Conservation (phyloP, 2,329 filamentous ascomycete genomes). For the Apiospora malaysiana region DNA sequence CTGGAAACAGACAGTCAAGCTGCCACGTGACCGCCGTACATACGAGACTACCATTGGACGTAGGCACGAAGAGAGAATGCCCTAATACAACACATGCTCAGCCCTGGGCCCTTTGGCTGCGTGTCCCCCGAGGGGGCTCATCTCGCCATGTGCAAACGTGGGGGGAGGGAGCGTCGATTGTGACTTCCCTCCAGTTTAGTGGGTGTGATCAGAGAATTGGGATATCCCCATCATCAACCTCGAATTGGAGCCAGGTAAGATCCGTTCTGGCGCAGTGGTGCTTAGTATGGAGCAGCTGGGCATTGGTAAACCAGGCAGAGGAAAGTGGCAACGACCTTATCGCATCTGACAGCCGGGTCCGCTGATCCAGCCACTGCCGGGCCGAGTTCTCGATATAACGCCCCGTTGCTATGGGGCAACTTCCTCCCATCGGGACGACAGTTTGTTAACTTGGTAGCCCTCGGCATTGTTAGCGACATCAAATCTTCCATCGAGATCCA, state of each 20-base stretch:
- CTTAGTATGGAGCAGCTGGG: not conserved
- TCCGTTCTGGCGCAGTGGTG: not conserved
- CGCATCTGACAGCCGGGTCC: not conserved
- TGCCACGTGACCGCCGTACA: not conserved
- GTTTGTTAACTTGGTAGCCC: not conserved
- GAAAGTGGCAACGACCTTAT: not conserved
- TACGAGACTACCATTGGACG: not conserved
- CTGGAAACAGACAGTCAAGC: not conserved
- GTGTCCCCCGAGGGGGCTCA: not conserved
- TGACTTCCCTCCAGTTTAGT: not conserved
- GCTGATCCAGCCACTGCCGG: not conserved
- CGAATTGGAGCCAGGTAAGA: not conserved
- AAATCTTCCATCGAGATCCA: not conserved
- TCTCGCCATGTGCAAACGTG: not conserved
- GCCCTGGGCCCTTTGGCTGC: not conserved
- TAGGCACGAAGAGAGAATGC: not conserved
- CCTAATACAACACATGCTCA: not conserved
- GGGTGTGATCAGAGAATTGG: not conserved
- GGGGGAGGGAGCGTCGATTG: not conserved
- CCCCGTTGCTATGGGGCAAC: not conserved
- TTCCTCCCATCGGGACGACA: not conserved
- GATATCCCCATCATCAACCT: not conserved
- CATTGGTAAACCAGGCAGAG: not conserved
- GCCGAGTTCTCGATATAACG: not conserved
- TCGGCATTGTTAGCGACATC: not conserved